Conservation (phyloP, 495 filamentous ascomycete species). For the Neurospora tetrasperma region DNA sequence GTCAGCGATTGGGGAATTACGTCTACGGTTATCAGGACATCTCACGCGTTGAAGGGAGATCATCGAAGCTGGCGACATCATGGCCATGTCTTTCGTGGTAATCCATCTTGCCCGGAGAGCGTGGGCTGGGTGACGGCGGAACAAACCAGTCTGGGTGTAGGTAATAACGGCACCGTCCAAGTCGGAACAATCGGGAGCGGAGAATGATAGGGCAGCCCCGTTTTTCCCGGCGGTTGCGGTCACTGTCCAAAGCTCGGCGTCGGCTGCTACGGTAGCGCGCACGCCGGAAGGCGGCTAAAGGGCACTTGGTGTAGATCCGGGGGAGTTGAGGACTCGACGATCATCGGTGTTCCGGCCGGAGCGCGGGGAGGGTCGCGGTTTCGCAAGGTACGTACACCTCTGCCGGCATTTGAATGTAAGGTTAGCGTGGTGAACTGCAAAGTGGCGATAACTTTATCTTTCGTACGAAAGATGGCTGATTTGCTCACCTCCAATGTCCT, state of each 20-base stretch:
- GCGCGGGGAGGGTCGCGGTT: neutral
- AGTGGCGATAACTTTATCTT: too few species aligned
- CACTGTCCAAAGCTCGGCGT: neutral
- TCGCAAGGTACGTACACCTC: neutral
- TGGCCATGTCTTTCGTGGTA: slow-evolving; percentile 36
- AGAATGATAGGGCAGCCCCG: neutral
- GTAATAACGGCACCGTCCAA: neutral
- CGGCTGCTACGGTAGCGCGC: neutral
- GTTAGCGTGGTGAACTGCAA: too few species aligned
- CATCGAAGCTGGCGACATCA: slow-evolving; percentile 35
- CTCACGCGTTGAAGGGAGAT: slow-evolving; percentile 30
- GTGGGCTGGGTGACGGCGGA: neutral
- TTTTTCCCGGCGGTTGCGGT: neutral
- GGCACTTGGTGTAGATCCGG: neutral
- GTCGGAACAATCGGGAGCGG: neutral
- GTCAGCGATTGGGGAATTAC: slow-evolving; percentile 4
- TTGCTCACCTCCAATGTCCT: too few species aligned
- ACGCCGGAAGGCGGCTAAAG: neutral
- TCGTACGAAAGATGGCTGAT: too few species aligned
- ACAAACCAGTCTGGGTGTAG: neutral
- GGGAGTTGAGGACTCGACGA: neutral
- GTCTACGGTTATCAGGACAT: neutral
- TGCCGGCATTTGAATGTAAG: too few species aligned
- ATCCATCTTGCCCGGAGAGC: slow-evolving; percentile 20
- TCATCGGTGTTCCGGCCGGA: neutral